phyloP scores from a whole-genome alignment of 306 rosid genomes.

The Cucurbita pepo region DNA sequence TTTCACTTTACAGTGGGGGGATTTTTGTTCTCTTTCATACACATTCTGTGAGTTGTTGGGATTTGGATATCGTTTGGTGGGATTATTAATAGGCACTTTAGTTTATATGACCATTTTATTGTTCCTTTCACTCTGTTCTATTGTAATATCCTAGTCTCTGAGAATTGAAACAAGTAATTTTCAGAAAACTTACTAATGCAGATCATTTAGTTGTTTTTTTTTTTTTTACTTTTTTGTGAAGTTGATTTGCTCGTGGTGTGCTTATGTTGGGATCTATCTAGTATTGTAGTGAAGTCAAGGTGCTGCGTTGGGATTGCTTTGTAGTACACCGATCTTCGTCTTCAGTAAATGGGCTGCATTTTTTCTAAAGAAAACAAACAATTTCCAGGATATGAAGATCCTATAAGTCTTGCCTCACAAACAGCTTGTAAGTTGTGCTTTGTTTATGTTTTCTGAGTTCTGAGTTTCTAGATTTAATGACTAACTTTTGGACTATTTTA shows the following conservation, averaged over 20 bases:
- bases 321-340: not conserved
- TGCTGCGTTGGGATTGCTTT: conserved; percentile 5
- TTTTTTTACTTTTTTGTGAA: not conserved
- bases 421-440: conserved; percentile 54
- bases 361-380: conserved; percentile 32
- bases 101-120: not conserved
- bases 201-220: not conserved
- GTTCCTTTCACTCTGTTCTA: not conserved
- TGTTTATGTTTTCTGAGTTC: not conserved
- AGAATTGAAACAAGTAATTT: not conserved
- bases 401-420: conserved; percentile 52
- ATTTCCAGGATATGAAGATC: conserved; percentile 40
- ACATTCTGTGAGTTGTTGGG: not conserved
- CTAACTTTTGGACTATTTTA: not conserved
- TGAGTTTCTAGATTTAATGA: not conserved
- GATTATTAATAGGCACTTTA: not conserved
- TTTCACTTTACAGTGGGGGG: not conserved
- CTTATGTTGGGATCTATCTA: conserved; percentile 20
- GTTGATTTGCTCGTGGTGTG: conserved; percentile 11
- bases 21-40: not conserved
- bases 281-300: conserved; percentile 30
- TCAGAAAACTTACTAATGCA: not conserved
- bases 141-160: not conserved
- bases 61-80: not conserved
- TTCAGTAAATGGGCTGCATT: conserved; percentile 65